These are phyloP conservation scores for Alternaria viburni DNA, from an alignment of 2,329 filamentous ascomycete species.

Conservation along the genomic window DNA sequence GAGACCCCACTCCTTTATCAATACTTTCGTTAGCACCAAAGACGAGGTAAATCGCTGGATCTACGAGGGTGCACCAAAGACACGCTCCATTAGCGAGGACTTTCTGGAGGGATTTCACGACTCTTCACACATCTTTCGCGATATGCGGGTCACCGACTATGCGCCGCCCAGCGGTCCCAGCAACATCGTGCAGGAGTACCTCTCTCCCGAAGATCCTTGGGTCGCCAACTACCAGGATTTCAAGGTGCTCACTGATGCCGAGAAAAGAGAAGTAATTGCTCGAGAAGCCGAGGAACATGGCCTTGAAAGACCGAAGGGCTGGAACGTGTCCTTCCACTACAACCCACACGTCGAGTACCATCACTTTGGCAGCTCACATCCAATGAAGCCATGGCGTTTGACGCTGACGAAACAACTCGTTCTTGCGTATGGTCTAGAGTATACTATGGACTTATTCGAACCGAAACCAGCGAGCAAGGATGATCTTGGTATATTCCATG, in stretches of 20 bases:
- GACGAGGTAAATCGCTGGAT: slow-evolving; percentile 22
- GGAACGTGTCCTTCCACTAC: slow-evolving; percentile 93
- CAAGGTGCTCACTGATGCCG: slow-evolving; percentile 38
- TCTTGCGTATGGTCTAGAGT: slow-evolving; percentile 92
- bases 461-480: slow-evolving; percentile 84
- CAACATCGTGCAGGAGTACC: slow-evolving; percentile 46
- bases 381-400: slow-evolving; percentile 98
- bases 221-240: slow-evolving; percentile 37
- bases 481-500: slow-evolving; percentile 86
- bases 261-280: slow-evolving; percentile 59
- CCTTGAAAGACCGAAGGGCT: slow-evolving; percentile 81
- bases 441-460: slow-evolving; percentile 94
- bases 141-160: slow-evolving; percentile 30
- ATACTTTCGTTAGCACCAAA: slow-evolving; percentile 17
- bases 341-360: slow-evolving; percentile 95
- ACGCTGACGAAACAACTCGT: slow-evolving; percentile 95
- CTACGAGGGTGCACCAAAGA: slow-evolving; percentile 9
- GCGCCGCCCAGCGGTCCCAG: slow-evolving; percentile 26
- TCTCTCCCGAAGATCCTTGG: slow-evolving; percentile 37
- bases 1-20: slow-evolving; percentile 5
- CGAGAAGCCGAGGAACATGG: slow-evolving; percentile 65
- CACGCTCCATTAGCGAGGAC: background rate
- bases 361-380: slow-evolving; percentile 95
- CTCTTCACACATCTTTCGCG: background rate
- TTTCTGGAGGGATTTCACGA: background rate